phyloP scores from a whole-genome alignment of 2,329 filamentous ascomycete genomes.

The Onygenales sp. region DNA sequence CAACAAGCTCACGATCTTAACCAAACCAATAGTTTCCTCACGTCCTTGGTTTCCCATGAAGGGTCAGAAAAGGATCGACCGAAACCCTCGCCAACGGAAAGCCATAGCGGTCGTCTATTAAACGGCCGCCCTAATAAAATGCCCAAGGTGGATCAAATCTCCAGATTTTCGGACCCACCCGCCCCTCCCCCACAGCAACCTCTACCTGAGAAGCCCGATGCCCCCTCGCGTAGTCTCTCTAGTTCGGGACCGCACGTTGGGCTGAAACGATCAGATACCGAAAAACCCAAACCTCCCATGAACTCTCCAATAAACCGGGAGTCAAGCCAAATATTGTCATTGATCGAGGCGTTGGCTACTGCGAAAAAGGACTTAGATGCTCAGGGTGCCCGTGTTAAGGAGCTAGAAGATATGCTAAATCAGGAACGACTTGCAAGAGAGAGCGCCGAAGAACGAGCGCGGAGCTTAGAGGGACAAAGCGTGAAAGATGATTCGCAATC shows the following conservation, averaged over 20 bases:
- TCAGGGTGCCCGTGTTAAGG: slow-evolving; percentile 69
- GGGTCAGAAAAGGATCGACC: slow-evolving; percentile 41
- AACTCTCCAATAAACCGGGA: slow-evolving; percentile 43
- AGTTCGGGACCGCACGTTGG: slow-evolving; percentile 41
- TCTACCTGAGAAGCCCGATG: slow-evolving; percentile 84
- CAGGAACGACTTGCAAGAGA: slow-evolving; percentile 76
- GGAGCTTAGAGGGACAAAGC: slow-evolving; percentile 56
- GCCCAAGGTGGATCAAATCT: slow-evolving; percentile 62
- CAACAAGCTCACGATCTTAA: slow-evolving; percentile 79
- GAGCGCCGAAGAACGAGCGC: slow-evolving; percentile 72
- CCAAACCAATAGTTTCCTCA: slow-evolving; percentile 73
- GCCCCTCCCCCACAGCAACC: slow-evolving; percentile 90
- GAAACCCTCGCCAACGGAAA: slow-evolving; percentile 38
- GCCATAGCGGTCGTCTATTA: slow-evolving; percentile 32
- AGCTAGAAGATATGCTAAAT: slow-evolving; percentile 67
- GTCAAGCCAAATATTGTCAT: slow-evolving; percentile 66
- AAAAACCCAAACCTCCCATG: slow-evolving; percentile 50
- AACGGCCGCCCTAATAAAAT: slow-evolving; percentile 36
- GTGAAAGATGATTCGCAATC: slow-evolving; percentile 29
- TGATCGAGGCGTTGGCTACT: slow-evolving; percentile 74
- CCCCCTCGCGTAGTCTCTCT: slow-evolving; percentile 35
- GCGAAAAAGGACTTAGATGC: slow-evolving; percentile 79
- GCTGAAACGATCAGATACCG: slow-evolving; percentile 65
- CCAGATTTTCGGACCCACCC: slow-evolving; percentile 84
- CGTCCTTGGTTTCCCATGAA: slow-evolving; percentile 65